Base-by-base conservation (phyloP, 2,329 filamentous ascomycete genomes). In the Xylariaceae sp. region DNA sequence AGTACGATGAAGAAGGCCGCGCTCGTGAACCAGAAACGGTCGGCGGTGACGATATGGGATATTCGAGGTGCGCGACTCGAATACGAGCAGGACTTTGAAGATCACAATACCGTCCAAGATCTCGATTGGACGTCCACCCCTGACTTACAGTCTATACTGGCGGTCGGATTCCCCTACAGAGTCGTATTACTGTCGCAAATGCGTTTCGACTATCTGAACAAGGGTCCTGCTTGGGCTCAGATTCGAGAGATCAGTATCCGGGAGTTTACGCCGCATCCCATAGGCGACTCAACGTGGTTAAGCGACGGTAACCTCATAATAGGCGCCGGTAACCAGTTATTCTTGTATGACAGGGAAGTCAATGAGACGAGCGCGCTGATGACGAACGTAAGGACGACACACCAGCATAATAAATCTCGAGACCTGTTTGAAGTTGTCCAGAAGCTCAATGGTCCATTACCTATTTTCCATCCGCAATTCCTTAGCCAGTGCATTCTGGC, bases 101-200 rank as follows among this genome's bases (percentile, higher is more conserved):
- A 81, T 10, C 82, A 88, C 61, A 88, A 94, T 67, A 82, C 81
- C 4, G 91, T 97, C 47, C 86, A 88, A 63, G 92, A 96, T 72
- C 82, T 97, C 10, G 92, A 96, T 72, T 97, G 93, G 93, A 93
- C 92, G 0, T 93, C 90, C 2, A 96, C 92, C 0, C 91, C 91
- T 0, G 90, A 96, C 71, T 86, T 86, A 53, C 91, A 96, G 69
- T 93, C 90, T 1, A 92, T 97, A 57, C 78, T 97, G 17, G 90
- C 92, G 0, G 90, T 97, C n/a, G 92, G 92, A 0, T 96, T 96
- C 69, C 87, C 88, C n/a, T 89, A 92, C 64, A 85, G 88, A 58
- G 88, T 97, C 4, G 75, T 95, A 35, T 79, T 97, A 2, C 82
- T 96, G 30, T 88, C 89, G 4, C 92, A 97, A 70, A 86, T 96